Base-by-base conservation (phyloP, 805 yeast genomes). In the Kazachstania kunashirensis region DNA sequence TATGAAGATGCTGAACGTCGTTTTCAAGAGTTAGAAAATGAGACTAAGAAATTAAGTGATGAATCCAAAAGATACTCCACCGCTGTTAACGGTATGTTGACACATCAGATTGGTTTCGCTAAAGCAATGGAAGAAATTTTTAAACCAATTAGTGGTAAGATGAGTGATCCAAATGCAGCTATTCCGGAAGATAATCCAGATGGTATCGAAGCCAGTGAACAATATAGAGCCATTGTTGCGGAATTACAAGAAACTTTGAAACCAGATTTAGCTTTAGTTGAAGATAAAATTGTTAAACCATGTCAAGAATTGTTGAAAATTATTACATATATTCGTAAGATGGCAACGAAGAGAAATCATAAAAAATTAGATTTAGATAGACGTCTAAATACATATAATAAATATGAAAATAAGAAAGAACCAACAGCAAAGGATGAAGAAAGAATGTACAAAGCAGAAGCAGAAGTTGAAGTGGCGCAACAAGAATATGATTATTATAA, bases 401-500 rank as follows among this genome's bases (percentile, higher is more conserved):
- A 84, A 62, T 70, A 73, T 44, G 92, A 84, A 54, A 77, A 71
- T 32, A 89, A 86, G 67, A 79, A 82, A 55, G 95, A 89, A 49
- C 75, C 77, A 45, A 77, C 81, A 3, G 72, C 81, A 28, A 92
- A 88, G 63, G 96, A 85, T 53, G 98, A 92, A 62, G 95, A 92
- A 65, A 80, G 68, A 55, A 63, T 84, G 70, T 92, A 84, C 69
- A 75, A 73, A 52, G 86, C 88, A 6, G 95, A 92, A 61, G 89
- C 88, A 19, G 94, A 84, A 39, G 75, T 84, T 44, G 84, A 79
- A 49, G 73, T 84, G 48, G 96, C 98, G 4, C 88, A 82, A 55
- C 95, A 92, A 62, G 98, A 92, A 61, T 92, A 75, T 62, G 94
- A 89, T 58, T 92, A 89, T 66, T 92, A 83, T 67, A 94, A 92